These are phyloP conservation scores for Solanum rostratum DNA, from an alignment of 257 asterid genomes.

Conservation along the genomic window DNA sequence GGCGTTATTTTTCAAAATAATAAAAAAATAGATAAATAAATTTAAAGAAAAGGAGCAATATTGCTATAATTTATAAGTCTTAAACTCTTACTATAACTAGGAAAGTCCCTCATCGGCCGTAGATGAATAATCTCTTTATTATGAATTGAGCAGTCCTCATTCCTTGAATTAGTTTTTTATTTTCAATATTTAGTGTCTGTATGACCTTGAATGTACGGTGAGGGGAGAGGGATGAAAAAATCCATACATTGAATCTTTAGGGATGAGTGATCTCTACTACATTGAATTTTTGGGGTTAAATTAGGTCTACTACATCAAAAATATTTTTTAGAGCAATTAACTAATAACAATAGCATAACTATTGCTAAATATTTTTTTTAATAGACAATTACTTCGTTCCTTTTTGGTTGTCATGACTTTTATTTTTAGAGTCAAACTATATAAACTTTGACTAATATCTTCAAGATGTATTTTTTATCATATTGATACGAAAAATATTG, in stretches of 20 bases:
- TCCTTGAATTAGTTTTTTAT: not conserved
- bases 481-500: too few species aligned
- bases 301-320: too few species aligned
- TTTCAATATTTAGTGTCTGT: not conserved
- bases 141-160: not conserved
- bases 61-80: not conserved
- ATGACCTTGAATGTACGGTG: not conserved
- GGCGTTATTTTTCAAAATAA: not conserved
- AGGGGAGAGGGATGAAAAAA: not conserved
- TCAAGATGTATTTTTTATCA: too few species aligned
- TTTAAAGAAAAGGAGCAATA: not conserved
- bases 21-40: not conserved
- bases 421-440: too few species aligned
- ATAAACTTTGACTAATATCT: too few species aligned
- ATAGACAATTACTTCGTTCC: too few species aligned
- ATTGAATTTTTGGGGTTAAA: too few species aligned
- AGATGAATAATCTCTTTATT: not conserved
- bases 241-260: not conserved
- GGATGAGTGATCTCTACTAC: too few species aligned
- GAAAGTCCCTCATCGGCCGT: not conserved
- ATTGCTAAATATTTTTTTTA: too few species aligned
- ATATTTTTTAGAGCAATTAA: too few species aligned
- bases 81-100: not conserved
- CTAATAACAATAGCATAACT: too few species aligned
- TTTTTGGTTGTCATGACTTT: too few species aligned